A percentile compares a stretch with the other conserved stretches of the same genome.
Conservation (phyloP, 139 green algal genomes). For the Nannochloris sp. region DNA sequence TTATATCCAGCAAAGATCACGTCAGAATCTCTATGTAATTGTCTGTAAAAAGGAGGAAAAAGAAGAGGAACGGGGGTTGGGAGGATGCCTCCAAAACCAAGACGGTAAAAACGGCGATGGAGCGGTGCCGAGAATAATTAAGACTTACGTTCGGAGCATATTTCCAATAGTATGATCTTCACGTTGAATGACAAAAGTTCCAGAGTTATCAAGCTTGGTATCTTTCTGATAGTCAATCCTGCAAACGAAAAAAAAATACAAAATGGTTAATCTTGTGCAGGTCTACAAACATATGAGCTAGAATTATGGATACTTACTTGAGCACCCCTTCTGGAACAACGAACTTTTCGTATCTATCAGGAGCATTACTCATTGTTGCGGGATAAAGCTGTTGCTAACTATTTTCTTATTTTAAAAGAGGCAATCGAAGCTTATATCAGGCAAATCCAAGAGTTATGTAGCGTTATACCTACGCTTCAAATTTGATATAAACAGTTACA, state of each 20-base stretch:
- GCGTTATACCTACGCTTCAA: no score
- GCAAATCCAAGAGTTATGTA: no score
- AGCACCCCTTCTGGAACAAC: slow-evolving; percentile 72
- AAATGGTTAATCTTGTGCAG: no score
- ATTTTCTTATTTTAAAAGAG: no score
- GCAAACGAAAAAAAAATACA: slow-evolving; percentile 2
- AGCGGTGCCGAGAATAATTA: background rate
- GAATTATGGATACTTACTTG: slow-evolving; percentile 71
- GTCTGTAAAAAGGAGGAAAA: slow-evolving; percentile 20
- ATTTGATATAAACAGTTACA: no score
- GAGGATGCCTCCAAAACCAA: no score
- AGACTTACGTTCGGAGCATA: slow-evolving; percentile 67
- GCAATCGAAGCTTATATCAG: no score
- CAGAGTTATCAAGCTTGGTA: slow-evolving; percentile 81
- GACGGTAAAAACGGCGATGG: background rate
- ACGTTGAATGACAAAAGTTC: slow-evolving; percentile 71
- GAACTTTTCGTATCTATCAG: slow-evolving; percentile 86
- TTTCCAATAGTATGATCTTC: slow-evolving; percentile 97
- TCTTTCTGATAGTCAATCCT: slow-evolving; percentile 72
- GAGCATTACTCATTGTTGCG: slow-evolving; percentile 40
- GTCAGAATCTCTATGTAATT: slow-evolving; percentile 53
- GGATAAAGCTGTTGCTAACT: no score
- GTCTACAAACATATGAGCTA: no score
- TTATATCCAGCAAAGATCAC: slow-evolving; percentile 92
- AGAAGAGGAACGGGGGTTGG: background rate